Conservation (phyloP, 2,329 filamentous ascomycete species). For the Tolypocladium pustulatum region DNA sequence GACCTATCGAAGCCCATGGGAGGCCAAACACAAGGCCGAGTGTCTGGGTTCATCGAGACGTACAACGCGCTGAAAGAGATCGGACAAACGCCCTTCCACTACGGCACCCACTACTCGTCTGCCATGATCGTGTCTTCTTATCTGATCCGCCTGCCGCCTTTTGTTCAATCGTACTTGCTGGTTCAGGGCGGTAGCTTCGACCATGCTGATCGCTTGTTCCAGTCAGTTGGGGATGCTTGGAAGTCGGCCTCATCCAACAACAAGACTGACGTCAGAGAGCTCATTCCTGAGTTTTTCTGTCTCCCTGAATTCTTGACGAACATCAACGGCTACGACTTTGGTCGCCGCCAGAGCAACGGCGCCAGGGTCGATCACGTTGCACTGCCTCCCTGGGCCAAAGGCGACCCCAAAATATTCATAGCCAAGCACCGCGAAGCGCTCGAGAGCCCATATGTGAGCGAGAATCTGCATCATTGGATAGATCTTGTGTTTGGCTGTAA, state of each 20-base stretch:
- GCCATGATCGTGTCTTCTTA: slow-evolving; percentile 98
- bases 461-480: slow-evolving; percentile 88
- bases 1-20: slow-evolving; percentile 96
- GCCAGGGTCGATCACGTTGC: slow-evolving; percentile 75
- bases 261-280: slow-evolving; percentile 86
- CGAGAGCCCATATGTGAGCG: slow-evolving; percentile 85
- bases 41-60: slow-evolving; percentile 70
- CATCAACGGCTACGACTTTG: slow-evolving; percentile 89
- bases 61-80: slow-evolving; percentile 88
- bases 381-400: slow-evolving; percentile 94
- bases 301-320: slow-evolving; percentile 93
- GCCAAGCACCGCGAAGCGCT: slow-evolving; percentile 91
- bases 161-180: slow-evolving; percentile 89
- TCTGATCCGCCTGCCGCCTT: slow-evolving; percentile 86
- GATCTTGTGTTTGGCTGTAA: slow-evolving; percentile 92
- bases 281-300: slow-evolving; percentile 97
- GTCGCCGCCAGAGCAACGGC: slow-evolving; percentile 68
- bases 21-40: slow-evolving; percentile 67
- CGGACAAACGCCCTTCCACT: slow-evolving; percentile 88
- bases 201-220: slow-evolving; percentile 90
- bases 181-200: slow-evolving; percentile 95
- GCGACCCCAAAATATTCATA: slow-evolving; percentile 91
- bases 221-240: slow-evolving; percentile 87
- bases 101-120: slow-evolving; percentile 96
- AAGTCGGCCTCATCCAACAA: slow-evolving; percentile 79